Percentiles rank a stretch among this genome's conserved stretches.
Evolutionary conservation across 306 rosid genomes (phyloP).

Genomic region (Fagus crenata): DNA sequence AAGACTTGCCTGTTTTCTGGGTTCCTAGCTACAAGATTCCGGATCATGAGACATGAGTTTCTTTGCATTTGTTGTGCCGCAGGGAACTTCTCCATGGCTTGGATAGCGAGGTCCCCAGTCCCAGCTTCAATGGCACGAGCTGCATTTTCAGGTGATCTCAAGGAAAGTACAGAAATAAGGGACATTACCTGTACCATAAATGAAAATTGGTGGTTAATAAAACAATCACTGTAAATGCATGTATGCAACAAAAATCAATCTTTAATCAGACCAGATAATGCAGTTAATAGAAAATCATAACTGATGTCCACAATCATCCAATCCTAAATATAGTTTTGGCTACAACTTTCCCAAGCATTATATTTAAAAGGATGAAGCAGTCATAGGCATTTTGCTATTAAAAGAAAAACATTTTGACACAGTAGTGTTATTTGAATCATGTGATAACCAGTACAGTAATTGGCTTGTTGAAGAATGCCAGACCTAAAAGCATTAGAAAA

Average conservation of each 20-base stretch:
- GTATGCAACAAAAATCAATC: constrained; percentile 1
- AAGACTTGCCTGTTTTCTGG: constrained; percentile 71
- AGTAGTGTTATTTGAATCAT: too few relatives aligned
- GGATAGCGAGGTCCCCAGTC: constrained; percentile 87
- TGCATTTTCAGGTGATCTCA: constrained; percentile 88
- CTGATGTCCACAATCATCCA: not conserved
- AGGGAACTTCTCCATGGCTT: constrained; percentile 81
- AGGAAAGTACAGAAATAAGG: constrained; percentile 64
- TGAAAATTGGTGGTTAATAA: constrained; percentile 12
- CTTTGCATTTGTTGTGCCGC: constrained; percentile 85
- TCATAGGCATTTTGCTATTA: not conserved
- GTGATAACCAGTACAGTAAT: not conserved
- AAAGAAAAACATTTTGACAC: not conserved
- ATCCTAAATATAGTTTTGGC: not conserved
- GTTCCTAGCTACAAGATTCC: constrained; percentile 81
- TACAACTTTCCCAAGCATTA: not conserved
- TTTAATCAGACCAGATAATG: not conserved
- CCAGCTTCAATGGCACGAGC: constrained; percentile 92
- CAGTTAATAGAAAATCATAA: not conserved
- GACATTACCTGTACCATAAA: constrained; percentile 62
- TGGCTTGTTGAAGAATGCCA: not conserved
- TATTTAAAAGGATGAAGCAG: not conserved
- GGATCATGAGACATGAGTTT: constrained; percentile 82
- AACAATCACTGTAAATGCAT: constrained; percentile 9
- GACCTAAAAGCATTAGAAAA: not conserved